phyloP scores from a whole-genome alignment of 1,284 basidiomycete genomes.

The Sparassis latifolia region DNA sequence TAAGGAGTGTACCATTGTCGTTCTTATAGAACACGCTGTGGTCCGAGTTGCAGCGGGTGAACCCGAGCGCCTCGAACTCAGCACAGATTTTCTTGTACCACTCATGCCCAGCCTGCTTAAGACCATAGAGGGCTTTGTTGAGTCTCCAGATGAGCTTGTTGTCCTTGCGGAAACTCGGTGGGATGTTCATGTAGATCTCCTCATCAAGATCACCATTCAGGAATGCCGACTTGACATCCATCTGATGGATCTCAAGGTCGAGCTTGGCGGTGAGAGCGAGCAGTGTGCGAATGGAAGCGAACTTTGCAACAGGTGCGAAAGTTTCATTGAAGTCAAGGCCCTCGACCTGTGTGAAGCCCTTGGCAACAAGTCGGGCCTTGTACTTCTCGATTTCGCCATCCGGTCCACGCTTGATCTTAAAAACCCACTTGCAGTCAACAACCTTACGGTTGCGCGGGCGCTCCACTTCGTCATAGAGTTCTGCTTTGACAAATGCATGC shows the following conservation, averaged over 20 bases:
- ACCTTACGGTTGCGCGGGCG: too few species aligned
- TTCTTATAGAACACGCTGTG: constrained; percentile 8
- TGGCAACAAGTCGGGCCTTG: constrained; percentile 35
- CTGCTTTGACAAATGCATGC: too few species aligned
- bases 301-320: constrained; percentile 30
- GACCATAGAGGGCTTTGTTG: constrained; percentile 14
- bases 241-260: constrained; percentile 29
- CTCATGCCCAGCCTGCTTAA: constrained; percentile 15
- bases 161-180: constrained; percentile 23
- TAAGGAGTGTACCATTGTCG: constrained; percentile 3
- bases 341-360: constrained; percentile 35
- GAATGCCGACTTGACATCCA: constrained; percentile 31
- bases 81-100: constrained; percentile 11
- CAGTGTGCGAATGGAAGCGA: constrained; percentile 26
- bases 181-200: constrained; percentile 32
- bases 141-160: constrained; percentile 25
- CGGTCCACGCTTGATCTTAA: constrained; percentile 31
- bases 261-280: constrained; percentile 27
- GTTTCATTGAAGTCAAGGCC: constrained; percentile 36
- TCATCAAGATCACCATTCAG: constrained; percentile 34
- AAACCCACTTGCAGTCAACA: constrained; percentile 26
- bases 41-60: constrained; percentile 5
- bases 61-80: constrained; percentile 5
- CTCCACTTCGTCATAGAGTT: too few species aligned
- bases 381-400: constrained; percentile 23